Evolutionary conservation across 345 rosid genomes (phyloP), one percentile per base, ranked within the genome.

Genomic region (Lumnitzera racemosa): DNA sequence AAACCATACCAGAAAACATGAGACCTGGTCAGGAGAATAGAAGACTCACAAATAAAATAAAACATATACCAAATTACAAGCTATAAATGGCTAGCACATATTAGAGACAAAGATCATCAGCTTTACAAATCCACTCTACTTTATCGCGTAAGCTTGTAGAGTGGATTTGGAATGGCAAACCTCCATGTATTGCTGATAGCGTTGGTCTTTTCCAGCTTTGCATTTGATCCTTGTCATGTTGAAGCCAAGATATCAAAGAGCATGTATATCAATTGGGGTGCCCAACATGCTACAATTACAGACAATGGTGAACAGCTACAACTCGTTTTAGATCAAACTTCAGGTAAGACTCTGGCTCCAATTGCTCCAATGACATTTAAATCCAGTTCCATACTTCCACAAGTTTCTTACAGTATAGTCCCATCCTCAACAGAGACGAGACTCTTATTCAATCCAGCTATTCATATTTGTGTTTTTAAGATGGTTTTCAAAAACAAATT

Each of bases 211-310:
- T 48, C 70, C 20, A 61, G 73, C 55, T 53, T 79, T 20, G 75
- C 57, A 65, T 64, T 77, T 16, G 55, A 72, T 77, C 80, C 62
- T 24, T 63, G 50, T 53, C 57, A 64, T 23, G 87, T 79, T 29
- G 55, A 70, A 36, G 90, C 86, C 63, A 72, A 63, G 20, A 66
- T 86, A 69, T 55, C 70, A 16, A 79, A 79, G 59, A 78, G 85
- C 80, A 69, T 82, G 74, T 74, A 79, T 31, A 72, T 81, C 66
- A 77, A 68, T 67, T 82, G 84, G 96, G 96, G 96, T 50, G 70
- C 62, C 36, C 15, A 73, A 24, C 80, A 81, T 62, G 73, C 81
- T 7, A 13, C 31, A 11, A 53, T 82, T 43, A 15, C n/a, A n/a
- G 70, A 59, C 65, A 59, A 46, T 49, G 78, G 78, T 2, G 79